Evolutionary conservation across 73 alveolate genomes (phyloP), one percentile per base, ranked within the genome.

Genomic region (Paramecium sonneborni): DNA sequence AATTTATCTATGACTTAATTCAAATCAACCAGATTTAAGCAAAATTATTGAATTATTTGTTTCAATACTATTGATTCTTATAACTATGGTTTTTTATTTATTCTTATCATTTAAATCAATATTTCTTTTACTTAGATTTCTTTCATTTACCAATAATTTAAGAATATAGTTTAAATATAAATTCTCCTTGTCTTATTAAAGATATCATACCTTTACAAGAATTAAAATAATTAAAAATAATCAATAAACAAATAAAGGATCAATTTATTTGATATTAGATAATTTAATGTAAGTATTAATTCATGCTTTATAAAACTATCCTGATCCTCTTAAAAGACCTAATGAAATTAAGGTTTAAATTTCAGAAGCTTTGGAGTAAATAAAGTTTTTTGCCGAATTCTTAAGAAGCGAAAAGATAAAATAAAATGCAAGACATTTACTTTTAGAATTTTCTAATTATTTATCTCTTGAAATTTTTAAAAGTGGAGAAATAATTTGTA

Each of bases 381-480:
- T 79, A 14, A 32, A 32, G 30, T 79, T 79, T 79, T 79, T 79
- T n/a, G 69, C 90, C 0, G 90, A 79, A 43, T 79, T 79, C 28
- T 6, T 79, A 23, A 79, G 30, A 18, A 24, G 55, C 5, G 90
- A 79, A 79, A 79, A 79, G 24, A 79, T 79, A 15, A 79, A 79
- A 46, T 21, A 57, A 20, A 79, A 79, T 79, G 74, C 90, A 4
- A n/a, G 74, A 23, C 90, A 79, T 79, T 62, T 43, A 21, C 41
- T 79, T 39, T 30, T 38, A 26, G 90, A 79, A 79, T 79, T 79
- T 44, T 79, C 90, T 11, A 79, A 79, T 79, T 79, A 79, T 79
- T 26, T 79, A 11, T 26, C 46, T n/a, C 20, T 79, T 0, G 90
- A 79, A 79, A 26, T 7, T 43, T 79, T 41, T 28, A 79, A 79